Evolutionary conservation across 345 rosid genomes (phyloP).

Genomic region (Lepidium didymum): DNA sequence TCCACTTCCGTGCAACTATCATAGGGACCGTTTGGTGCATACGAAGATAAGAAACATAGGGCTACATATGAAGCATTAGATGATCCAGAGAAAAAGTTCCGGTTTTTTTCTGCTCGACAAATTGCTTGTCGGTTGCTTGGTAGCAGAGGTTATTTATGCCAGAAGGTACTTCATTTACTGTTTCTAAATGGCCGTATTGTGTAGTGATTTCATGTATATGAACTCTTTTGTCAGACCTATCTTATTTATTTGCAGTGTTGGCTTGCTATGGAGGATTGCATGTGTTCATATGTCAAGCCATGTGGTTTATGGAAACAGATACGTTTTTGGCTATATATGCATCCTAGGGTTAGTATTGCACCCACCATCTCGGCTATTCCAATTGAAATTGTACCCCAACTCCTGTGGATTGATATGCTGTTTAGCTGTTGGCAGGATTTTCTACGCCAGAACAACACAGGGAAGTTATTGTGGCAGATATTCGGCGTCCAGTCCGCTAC

Average conservation of each 20-base stretch:
- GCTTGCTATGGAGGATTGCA: conserved; percentile 93
- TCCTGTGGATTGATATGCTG: neutral
- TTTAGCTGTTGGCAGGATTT: conserved; percentile 56
- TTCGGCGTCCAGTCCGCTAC: conserved; percentile 80
- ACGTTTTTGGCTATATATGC: conserved; percentile 94
- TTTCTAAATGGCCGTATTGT: neutral
- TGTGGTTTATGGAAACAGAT: conserved; percentile 58
- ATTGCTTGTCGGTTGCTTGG: conserved; percentile 85
- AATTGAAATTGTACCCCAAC: neutral
- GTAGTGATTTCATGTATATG: neutral
- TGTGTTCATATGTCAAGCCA: conserved; percentile 64
- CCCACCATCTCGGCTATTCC: neutral
- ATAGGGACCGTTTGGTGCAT: conserved; percentile 66
- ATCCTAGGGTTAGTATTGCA: conserved; percentile 71
- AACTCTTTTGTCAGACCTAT: neutral
- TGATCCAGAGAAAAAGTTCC: conserved; percentile 69
- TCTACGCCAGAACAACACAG: conserved; percentile 91
- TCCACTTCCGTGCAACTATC: neutral
- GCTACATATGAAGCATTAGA: conserved; percentile 68
- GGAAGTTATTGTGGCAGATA: conserved; percentile 86
- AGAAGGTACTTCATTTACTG: conserved; percentile 44
- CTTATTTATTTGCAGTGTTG: conserved; percentile 61
- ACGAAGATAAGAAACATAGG: conserved; percentile 90
- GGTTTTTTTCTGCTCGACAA: conserved; percentile 82
- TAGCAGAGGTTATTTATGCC: conserved; percentile 88